These are phyloP conservation scores for Austroboletus olivaceoglutinosus DNA, from an alignment of 1,284 basidiomycete genomes.

Conservation along the genomic window DNA sequence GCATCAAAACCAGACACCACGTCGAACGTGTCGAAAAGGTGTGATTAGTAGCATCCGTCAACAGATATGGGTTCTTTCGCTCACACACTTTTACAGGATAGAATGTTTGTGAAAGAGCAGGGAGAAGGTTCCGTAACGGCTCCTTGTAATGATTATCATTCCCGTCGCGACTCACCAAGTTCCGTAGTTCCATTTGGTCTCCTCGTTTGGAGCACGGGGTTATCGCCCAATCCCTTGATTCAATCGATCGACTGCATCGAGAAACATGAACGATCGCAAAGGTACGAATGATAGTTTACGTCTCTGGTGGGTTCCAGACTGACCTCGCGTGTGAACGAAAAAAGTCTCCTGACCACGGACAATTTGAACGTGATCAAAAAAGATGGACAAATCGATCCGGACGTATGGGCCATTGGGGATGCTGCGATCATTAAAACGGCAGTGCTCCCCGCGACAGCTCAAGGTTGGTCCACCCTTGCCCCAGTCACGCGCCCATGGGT, in stretches of 20 bases:
- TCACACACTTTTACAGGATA: slow-evolving; percentile 41
- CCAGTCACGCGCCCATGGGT: slow-evolving; percentile 25
- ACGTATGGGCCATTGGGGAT: slow-evolving; percentile 86
- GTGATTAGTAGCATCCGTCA: slow-evolving; percentile 4
- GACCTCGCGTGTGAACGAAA: slow-evolving; percentile 10
- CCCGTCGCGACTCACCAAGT: slow-evolving; percentile 9
- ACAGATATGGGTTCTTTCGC: slow-evolving; percentile 13
- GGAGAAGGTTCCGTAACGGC: slow-evolving; percentile 49
- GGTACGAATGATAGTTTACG: slow-evolving; percentile 39
- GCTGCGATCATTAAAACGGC: slow-evolving; percentile 61
- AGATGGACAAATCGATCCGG: slow-evolving; percentile 60
- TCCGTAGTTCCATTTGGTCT: slow-evolving; percentile 71
- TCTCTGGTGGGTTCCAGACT: slow-evolving; percentile 10
- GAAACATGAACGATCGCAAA: slow-evolving; percentile 62
- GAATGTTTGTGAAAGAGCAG: slow-evolving; percentile 59
- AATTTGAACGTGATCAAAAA: slow-evolving; percentile 58
- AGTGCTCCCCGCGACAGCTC: slow-evolving; percentile 79
- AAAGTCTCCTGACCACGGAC: slow-evolving; percentile 59
- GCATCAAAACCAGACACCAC: slow-evolving; percentile 72
- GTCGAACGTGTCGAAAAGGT: slow-evolving; percentile 77
- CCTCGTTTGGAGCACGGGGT: slow-evolving; percentile 84
- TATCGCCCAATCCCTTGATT: slow-evolving; percentile 78
- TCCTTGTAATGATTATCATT: slow-evolving; percentile 11
- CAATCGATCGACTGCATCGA: slow-evolving; percentile 55
- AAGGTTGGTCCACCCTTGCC: slow-evolving; percentile 46